Conservation (phyloP, 371 early-diverging fungal species). For the Caulochytrium protostelioides region DNA sequence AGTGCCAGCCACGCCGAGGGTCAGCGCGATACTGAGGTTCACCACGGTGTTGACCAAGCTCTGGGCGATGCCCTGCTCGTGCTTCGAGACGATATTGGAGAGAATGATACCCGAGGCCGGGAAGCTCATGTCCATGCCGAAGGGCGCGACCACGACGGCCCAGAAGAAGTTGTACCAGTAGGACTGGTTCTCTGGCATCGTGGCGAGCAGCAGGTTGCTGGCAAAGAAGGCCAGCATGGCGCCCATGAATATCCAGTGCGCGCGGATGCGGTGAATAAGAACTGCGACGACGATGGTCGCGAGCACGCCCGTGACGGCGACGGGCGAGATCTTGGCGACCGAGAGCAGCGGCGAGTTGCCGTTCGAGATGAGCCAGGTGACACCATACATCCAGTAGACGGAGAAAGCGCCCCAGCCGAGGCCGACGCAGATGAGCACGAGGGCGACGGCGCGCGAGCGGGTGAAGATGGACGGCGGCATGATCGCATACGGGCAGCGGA, state of each 20-base stretch:
- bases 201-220: constrained; percentile 1
- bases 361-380: too few species aligned
- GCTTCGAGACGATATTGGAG: constrained; percentile 1
- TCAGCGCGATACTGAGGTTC: constrained; percentile 1
- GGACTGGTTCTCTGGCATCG: constrained; percentile 2
- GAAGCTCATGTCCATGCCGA: constrained; percentile 3
- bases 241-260: neutral
- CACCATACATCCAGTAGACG: too few species aligned
- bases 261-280: constrained; percentile 2
- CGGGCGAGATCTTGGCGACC: constrained; percentile 1
- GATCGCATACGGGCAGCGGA: constrained; percentile 1
- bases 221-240: constrained; percentile 2
- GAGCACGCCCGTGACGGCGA: neutral
- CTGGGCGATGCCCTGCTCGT: constrained; percentile 2
- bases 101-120: constrained; percentile 2
- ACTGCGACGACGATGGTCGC: constrained; percentile 1
- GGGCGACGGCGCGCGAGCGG: constrained; percentile 1
- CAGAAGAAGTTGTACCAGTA: constrained; percentile 2
- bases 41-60: constrained; percentile 1
- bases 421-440: constrained; percentile 1
- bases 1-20: constrained; percentile 2
- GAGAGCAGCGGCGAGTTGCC: constrained; percentile 1
- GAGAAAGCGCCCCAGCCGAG: constrained; percentile 2
- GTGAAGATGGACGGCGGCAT: constrained; percentile 1
- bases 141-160: constrained; percentile 1